Conservation (phyloP, 768 basidiomycete species). For the Pleurotus platypus region DNA sequence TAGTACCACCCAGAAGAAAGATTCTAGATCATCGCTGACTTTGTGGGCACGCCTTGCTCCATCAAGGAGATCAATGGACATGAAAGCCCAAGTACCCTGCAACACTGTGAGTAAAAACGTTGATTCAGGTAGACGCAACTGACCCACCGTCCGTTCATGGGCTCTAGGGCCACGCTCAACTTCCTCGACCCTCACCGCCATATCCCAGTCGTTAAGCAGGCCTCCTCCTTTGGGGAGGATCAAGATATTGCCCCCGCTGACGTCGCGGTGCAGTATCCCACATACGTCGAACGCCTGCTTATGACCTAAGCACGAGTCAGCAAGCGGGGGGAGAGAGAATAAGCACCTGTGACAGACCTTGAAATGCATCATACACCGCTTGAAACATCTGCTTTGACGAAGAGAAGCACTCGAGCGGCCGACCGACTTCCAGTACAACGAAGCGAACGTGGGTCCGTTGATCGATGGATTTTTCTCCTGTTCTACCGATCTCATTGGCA, state of each 20-base stretch:
- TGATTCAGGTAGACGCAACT: too few species aligned
- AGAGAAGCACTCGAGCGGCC: not conserved
- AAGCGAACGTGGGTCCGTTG: not conserved
- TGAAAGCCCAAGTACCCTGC: conserved; percentile 17
- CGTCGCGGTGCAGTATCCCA: conserved; percentile 7
- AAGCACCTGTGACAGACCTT: conserved; percentile 1
- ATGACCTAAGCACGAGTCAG: not conserved
- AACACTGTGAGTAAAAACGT: too few species aligned
- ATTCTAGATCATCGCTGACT: conserved; percentile 13
- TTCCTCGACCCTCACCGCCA: not conserved
- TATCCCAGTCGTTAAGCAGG: conserved; percentile 9
- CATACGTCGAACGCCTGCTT: conserved; percentile 3
- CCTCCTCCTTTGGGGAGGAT: conserved; percentile 1
- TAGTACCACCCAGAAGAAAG: conserved; percentile 17
- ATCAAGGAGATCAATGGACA: conserved; percentile 10
- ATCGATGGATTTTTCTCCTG: not conserved
- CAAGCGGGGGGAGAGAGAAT: too few species aligned
- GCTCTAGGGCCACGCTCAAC: not conserved
- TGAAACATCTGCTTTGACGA: not conserved
- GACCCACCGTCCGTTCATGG: conserved; percentile 7
- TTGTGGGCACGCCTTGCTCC: conserved; percentile 5
- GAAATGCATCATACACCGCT: not conserved
- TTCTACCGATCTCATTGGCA: conserved; percentile 10
- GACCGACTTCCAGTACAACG: not conserved
- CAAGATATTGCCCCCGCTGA: conserved; percentile 9